Percentiles rank a stretch among this genome's conserved stretches.
Conservation (phyloP, 169 alveolate genomes). For the Cryptosporidium canis region DNA sequence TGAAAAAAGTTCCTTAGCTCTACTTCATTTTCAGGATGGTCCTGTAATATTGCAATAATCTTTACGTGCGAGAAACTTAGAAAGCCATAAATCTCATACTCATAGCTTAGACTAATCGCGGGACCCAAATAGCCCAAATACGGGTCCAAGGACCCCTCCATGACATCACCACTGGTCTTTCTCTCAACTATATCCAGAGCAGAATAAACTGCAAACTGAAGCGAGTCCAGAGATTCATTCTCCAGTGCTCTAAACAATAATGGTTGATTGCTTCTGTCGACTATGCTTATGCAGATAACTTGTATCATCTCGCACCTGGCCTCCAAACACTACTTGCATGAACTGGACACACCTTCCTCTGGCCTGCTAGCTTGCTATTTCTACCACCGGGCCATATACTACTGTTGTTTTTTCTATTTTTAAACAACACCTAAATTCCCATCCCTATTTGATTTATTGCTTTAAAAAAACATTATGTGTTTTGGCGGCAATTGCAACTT, state of each 20-base stretch:
- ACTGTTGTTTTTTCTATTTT: no score
- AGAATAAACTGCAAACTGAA: slow-evolving; percentile 55
- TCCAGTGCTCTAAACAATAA: slow-evolving; percentile 58
- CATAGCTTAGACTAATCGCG: slow-evolving; percentile 57
- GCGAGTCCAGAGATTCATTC: slow-evolving; percentile 40
- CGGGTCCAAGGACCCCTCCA: slow-evolving; percentile 24
- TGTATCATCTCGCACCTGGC: not conserved
- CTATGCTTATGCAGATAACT: slow-evolving; percentile 29
- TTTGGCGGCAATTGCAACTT: no score
- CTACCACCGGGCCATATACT: no score
- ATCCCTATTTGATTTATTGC: no score
- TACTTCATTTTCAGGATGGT: slow-evolving; percentile 61
- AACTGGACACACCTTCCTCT: no score
- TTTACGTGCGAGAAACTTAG: slow-evolving; percentile 62
- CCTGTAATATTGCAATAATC: slow-evolving; percentile 53
- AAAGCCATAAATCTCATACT: slow-evolving; percentile 68
- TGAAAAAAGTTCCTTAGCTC: slow-evolving; percentile 43
- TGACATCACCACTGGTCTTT: slow-evolving; percentile 13
- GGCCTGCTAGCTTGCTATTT: no score
- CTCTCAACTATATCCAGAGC: slow-evolving; percentile 50
- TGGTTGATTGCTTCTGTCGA: slow-evolving; percentile 64
- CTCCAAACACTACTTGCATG: no score
- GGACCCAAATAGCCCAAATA: slow-evolving; percentile 69
- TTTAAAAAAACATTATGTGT: no score
- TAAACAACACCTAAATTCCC: no score